These are phyloP conservation scores for Alternaria dauci DNA, from an alignment of 2,329 filamentous ascomycete genomes.

Conservation along the genomic window DNA sequence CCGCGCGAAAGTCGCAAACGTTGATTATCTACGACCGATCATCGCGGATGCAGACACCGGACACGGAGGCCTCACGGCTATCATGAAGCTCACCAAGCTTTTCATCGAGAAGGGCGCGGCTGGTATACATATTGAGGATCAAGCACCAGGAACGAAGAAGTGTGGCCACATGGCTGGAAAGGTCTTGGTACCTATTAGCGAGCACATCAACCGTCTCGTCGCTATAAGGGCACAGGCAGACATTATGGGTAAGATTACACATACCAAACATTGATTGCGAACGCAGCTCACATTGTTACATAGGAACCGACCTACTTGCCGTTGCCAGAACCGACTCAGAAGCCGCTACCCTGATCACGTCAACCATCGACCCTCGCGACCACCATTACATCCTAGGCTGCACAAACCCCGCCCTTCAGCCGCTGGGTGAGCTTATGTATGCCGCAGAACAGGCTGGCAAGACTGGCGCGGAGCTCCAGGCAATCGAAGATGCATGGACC, in stretches of 20 bases:
- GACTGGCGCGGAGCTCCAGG: slow-evolving; percentile 79
- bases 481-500: slow-evolving; percentile 90
- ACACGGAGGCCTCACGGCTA: slow-evolving; percentile 94
- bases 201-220: slow-evolving; percentile 97
- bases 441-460: slow-evolving; percentile 85
- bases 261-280: not conserved
- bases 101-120: slow-evolving; percentile 97
- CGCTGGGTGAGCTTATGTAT: slow-evolving; percentile 90
- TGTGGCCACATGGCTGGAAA: slow-evolving; percentile 99
- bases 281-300: not conserved
- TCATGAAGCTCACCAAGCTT: slow-evolving; percentile 99
- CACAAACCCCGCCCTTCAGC: slow-evolving; percentile 84
- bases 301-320: slow-evolving; percentile 83
- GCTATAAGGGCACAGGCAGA: slow-evolving; percentile 97
- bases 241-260: slow-evolving; percentile 78
- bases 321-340: slow-evolving; percentile 97
- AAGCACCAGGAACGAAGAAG: slow-evolving; percentile 98
- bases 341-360: slow-evolving; percentile 95
- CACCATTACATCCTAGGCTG: slow-evolving; percentile 90
- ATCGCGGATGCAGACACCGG: slow-evolving; percentile 97
- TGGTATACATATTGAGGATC: slow-evolving; percentile 98
- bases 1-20: slow-evolving; percentile 76
- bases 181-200: slow-evolving; percentile 93
- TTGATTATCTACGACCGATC: slow-evolving; percentile 95
- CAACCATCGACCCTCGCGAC: slow-evolving; percentile 94